phyloP scores from a whole-genome alignment of 2,329 filamentous ascomycete genomes.

The Diaporthe destruens region DNA sequence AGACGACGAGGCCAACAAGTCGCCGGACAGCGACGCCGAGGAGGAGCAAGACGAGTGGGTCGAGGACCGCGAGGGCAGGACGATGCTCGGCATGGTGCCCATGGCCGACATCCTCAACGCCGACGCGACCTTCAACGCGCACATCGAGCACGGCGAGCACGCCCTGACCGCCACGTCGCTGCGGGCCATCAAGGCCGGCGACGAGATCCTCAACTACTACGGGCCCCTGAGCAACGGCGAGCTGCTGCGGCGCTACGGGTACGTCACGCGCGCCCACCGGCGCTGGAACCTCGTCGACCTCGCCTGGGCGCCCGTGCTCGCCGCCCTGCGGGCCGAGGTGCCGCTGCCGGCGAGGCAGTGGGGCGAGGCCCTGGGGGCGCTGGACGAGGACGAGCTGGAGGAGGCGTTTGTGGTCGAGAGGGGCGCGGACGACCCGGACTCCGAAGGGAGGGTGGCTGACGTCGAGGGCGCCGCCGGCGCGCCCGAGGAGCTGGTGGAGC shows the following conservation, averaged over 20 bases:
- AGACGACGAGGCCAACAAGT: constrained; percentile 48
- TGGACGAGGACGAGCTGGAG: constrained; percentile 73
- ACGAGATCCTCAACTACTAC: constrained; percentile 91
- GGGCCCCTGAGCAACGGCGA: constrained; percentile 87
- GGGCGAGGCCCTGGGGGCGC: constrained; percentile 41
- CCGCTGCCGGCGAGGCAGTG: constrained; percentile 48
- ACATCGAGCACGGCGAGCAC: constrained; percentile 66
- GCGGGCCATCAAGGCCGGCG: constrained; percentile 74
- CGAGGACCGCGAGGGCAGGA: constrained; percentile 69
- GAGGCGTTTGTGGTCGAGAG: constrained; percentile 79
- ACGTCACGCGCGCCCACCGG: constrained; percentile 82
- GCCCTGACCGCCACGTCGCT: constrained; percentile 79
- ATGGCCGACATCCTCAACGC: constrained; percentile 92
- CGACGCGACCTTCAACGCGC: constrained; percentile 84
- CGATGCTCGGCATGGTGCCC: constrained; percentile 86
- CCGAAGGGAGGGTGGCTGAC: constrained; percentile 55
- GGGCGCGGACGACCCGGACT: constrained; percentile 63
- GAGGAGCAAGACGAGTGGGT: constrained; percentile 74
- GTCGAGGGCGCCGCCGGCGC: constrained; percentile 56
- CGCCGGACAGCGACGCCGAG: constrained; percentile 62
- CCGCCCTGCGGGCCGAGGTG: constrained; percentile 56
- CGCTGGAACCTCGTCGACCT: constrained; percentile 88
- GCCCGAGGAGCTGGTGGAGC: constrained; percentile 64
- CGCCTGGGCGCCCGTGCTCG: constrained; percentile 67
- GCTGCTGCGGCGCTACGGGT: constrained; percentile 86